These are phyloP conservation scores for Trichoderma sp. DNA, from an alignment of 2,329 filamentous ascomycete genomes.

Conservation along the genomic window DNA sequence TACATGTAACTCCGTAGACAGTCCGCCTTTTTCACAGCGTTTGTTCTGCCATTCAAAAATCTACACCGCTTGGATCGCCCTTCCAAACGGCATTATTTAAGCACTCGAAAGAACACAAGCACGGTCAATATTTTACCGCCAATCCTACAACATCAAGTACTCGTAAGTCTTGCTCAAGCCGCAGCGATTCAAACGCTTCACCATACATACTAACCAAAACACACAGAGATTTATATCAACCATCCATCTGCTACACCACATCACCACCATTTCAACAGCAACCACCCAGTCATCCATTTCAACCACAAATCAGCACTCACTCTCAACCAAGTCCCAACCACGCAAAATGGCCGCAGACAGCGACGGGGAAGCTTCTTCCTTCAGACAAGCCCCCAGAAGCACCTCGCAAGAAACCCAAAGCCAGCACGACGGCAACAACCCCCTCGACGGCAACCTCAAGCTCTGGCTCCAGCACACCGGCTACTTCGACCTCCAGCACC, in stretches of 20 bases:
- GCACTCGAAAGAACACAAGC: not conserved
- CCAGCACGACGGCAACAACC: not conserved
- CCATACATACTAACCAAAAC: not conserved
- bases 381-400: not conserved
- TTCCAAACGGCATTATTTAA: not conserved
- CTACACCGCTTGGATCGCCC: not conserved
- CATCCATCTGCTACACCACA: not conserved
- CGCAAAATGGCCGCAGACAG: not conserved
- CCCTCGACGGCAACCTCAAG: constrained; percentile 20
- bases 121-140: not conserved
- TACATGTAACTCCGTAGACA: no score
- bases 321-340: not conserved
- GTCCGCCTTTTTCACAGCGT: not conserved
- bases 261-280: not conserved
- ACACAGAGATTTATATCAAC: not conserved
- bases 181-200: not conserved
- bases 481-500: constrained; percentile 25
- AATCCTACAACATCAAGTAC: not conserved
- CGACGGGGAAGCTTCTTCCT: not conserved
- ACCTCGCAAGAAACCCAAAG: not conserved
- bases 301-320: not conserved
- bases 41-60: not conserved
- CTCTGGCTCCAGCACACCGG: constrained; percentile 29
- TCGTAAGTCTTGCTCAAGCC: not conserved
- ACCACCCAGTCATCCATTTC: not conserved